Evolutionary conservation across 2,329 filamentous ascomycete species (phyloP).

Genomic region (Juglanconis oblonga): DNA sequence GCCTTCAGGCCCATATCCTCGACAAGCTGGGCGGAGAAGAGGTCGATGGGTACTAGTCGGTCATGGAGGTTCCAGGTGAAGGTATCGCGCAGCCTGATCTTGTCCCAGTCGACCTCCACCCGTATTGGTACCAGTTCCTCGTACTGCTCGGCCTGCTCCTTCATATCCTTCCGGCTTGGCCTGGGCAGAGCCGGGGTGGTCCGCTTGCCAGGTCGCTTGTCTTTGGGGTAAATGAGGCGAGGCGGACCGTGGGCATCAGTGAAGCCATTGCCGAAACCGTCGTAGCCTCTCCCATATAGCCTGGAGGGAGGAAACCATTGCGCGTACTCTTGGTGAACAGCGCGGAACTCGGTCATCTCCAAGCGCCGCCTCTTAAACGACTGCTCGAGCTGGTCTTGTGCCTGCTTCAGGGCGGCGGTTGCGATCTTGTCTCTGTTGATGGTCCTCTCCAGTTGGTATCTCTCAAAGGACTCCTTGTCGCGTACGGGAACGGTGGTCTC

Average conservation of each 20-base stretch:
- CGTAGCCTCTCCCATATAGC: conserved; percentile 74
- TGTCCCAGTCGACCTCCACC: conserved; percentile 92
- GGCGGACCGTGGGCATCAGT: conserved; percentile 70
- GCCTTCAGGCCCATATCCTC: conserved; percentile 85
- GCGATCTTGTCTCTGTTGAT: conserved; percentile 53
- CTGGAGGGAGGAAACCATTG: conserved; percentile 53
- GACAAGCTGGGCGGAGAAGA: conserved; percentile 85
- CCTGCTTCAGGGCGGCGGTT: conserved; percentile 48
- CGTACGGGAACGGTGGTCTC: conserved; percentile 32
- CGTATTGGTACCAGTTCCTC: conserved; percentile 91
- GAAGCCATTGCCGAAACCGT: conserved; percentile 81
- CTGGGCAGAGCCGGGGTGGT: conserved; percentile 67
- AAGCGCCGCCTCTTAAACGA: conserved; percentile 62
- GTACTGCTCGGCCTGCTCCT: conserved; percentile 81
- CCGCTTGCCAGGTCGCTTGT: conserved; percentile 74
- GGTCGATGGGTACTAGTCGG: conserved; percentile 71
- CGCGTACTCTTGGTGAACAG: conserved; percentile 54
- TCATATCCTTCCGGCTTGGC: conserved; percentile 75
- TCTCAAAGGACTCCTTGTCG: conserved; percentile 55
- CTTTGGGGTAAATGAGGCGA: conserved; percentile 74
- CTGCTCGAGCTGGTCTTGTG: conserved; percentile 52
- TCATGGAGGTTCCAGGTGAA: conserved; percentile 99
- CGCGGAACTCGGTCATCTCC: conserved; percentile 68
- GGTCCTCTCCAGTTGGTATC: conserved; percentile 52
- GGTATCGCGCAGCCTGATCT: conserved; percentile 91